Evolutionary conservation across 2,329 filamentous ascomycete genomes (phyloP).

Genomic region (Cladosporium velox): DNA sequence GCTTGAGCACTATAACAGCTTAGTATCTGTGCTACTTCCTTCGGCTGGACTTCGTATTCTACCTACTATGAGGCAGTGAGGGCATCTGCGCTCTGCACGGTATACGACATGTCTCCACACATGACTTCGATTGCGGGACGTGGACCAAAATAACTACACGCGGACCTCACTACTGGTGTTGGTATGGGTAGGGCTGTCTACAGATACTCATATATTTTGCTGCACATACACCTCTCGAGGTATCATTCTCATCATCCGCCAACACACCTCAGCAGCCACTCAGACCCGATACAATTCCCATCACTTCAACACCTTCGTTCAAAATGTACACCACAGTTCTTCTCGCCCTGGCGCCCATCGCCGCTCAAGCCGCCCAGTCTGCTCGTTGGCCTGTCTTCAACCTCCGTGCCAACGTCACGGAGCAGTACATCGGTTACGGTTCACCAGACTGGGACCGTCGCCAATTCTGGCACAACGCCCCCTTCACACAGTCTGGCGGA

Average conservation of each 20-base stretch:
- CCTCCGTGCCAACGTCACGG: conserved; percentile 15
- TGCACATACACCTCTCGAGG: not conserved
- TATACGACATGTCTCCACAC: not conserved
- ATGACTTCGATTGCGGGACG: not conserved
- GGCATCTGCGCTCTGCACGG: not conserved
- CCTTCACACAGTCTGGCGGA: not conserved
- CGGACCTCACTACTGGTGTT: not conserved
- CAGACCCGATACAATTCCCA: not conserved
- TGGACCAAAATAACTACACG: not conserved
- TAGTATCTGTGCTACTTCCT: conserved; percentile 13
- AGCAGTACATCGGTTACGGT: conserved; percentile 1
- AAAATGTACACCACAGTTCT: conserved; percentile 15
- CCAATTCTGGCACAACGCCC: conserved; percentile 9
- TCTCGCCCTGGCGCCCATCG: conserved; percentile 4
- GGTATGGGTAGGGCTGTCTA: not conserved
- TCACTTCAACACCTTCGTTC: conserved; percentile 1
- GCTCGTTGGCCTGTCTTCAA: conserved; percentile 16
- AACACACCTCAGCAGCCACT: conserved; percentile 1
- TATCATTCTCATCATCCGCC: conserved; percentile 1
- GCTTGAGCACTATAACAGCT: conserved; percentile 1
- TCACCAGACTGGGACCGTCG: not conserved
- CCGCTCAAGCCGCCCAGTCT: conserved; percentile 12
- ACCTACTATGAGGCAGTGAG: not conserved
- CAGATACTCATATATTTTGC: conserved; percentile 1
- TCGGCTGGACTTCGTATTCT: conserved; percentile 12